Conservation (phyloP, 169 alveolate genomes). For the Plasmodium coatneyi region DNA sequence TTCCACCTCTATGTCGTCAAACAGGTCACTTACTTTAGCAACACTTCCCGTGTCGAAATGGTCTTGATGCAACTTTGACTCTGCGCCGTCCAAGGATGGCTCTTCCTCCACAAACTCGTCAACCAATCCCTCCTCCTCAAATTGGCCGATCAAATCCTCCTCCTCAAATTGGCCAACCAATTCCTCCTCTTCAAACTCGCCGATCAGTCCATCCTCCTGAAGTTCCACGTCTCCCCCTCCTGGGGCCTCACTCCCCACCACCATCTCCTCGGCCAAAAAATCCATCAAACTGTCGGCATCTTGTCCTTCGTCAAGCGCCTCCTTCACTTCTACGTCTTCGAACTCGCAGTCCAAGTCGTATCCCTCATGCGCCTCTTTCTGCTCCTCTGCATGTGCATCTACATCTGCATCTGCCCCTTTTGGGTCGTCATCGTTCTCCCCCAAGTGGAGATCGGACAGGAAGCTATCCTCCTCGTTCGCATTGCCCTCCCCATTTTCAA, state of each 20-base stretch:
- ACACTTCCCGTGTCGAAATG: neutral
- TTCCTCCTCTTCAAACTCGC: neutral
- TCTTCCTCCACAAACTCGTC: neutral
- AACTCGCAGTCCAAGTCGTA: neutral
- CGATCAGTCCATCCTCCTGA: neutral
- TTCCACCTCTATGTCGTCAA: neutral
- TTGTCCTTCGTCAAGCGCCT: neutral
- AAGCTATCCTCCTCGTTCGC: neutral
- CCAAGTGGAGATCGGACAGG: neutral
- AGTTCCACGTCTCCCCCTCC: neutral
- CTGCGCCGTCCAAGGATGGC: neutral
- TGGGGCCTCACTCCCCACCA: neutral
- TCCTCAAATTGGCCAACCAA: neutral
- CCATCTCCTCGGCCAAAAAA: neutral
- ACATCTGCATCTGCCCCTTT: neutral
- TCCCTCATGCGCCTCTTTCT: neutral
- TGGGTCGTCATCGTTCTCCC: neutral
- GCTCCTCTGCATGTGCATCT: neutral
- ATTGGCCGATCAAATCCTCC: neutral
- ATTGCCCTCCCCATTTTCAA: neutral
- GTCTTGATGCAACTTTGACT: neutral
- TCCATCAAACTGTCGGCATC: neutral
- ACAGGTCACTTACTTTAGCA: slow-evolving; percentile 7
- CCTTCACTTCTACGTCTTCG: neutral
- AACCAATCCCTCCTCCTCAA: neutral